phyloP scores from a whole-genome alignment of 176 grass and related monocot genomes.

The Hordeum marinum region DNA sequence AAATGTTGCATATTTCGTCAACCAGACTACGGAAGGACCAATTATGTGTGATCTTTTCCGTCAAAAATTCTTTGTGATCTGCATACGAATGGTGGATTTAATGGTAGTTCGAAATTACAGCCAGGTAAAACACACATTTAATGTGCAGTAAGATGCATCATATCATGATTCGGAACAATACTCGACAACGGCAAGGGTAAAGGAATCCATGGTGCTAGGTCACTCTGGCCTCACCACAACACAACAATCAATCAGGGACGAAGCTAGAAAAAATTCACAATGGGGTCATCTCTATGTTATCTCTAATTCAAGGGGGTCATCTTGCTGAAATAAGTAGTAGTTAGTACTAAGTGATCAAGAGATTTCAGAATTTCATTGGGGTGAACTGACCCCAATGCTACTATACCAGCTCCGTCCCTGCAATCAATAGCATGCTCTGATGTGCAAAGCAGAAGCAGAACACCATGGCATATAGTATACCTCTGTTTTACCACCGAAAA shows the following conservation, averaged over 20 bases:
- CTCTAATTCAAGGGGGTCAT: too few relatives aligned
- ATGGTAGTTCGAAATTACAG: neutral
- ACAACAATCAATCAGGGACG: neutral
- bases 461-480: slow-evolving; percentile 28
- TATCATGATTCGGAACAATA: neutral
- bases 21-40: neutral
- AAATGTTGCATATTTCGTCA: neutral
- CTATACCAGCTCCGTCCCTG: too few relatives aligned
- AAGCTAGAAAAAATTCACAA: too few relatives aligned
- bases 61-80: too few relatives aligned
- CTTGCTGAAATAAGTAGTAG: too few relatives aligned
- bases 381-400: too few relatives aligned
- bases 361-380: too few relatives aligned
- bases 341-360: too few relatives aligned
- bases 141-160: neutral
- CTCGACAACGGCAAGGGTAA: neutral
- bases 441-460: neutral
- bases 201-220: neutral
- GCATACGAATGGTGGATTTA: neutral
- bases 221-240: neutral
- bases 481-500: slow-evolving; percentile 41
- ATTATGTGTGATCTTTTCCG: too few relatives aligned
- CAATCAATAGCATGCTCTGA: neutral
- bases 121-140: neutral
- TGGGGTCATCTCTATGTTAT: too few relatives aligned